Base-by-base conservation (phyloP, 768 basidiomycete species). In the Macrolepiota dolichaula region DNA sequence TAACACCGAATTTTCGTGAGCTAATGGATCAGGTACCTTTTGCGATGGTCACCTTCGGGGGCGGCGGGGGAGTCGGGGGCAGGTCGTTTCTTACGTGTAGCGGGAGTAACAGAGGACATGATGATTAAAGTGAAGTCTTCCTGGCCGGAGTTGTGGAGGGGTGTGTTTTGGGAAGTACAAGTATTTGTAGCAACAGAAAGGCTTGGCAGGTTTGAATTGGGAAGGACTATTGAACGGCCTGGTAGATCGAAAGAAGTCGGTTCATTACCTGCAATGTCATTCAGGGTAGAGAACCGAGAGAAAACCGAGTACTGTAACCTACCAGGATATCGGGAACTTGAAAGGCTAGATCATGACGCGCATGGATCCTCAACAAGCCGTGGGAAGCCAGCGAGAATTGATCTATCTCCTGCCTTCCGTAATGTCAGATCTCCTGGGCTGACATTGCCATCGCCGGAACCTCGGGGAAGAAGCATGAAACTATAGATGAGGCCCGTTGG, bases 31-130 rank as follows among this genome's bases (percentile, higher is more conserved):
- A 40, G 53, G 29, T 42, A 78, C 72, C 81, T 77, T 65, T 83
- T 84, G 29, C 84, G 79, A 62, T 86, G 84, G 68, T 85, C 84
- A 55, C 77, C 79, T 38, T 80, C 81, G 19, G 79, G 69, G 37
- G 74, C 62, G 61, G 72, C 68, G 10, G 69, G 71, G n/a, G 74
- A 54, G 29, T 74, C 64, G 22, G 66, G 37, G 40, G 63, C 13
- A 29, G 55, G 66, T 60, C 58, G 56, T 57, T 69, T 70, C 57
- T 73, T 77, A 64, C 71, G 70, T 37, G 70, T 70, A 40, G 67
- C 47, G 38, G 68, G 42, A 52, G 63, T 57, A 65, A 74, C 70
- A 53, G 73, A 66, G 49, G 75, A 73, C 75, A 75, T 74, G 54
- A 57, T 53, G 59, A 52, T 53, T 53, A 40, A 24, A 51, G 44